Percentiles rank a stretch among this genome's conserved stretches.
These are phyloP conservation scores for Suillus lakei DNA, from an alignment of 768 basidiomycete genomes.

Conservation along the genomic window DNA sequence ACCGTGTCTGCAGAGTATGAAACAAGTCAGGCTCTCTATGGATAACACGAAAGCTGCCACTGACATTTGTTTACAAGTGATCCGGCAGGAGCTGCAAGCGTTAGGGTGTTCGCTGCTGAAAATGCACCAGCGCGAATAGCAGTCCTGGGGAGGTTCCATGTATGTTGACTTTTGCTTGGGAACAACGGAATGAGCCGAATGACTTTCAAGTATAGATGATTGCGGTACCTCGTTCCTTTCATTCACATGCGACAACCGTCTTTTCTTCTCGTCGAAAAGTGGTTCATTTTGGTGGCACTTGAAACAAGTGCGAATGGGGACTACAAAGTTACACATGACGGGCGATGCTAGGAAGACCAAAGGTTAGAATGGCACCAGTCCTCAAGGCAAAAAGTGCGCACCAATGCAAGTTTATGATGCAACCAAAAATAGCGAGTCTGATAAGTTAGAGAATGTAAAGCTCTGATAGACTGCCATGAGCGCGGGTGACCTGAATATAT, in stretches of 20 bases:
- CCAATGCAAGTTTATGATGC: neutral
- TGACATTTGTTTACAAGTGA: conserved; percentile 34
- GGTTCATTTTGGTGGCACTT: conserved; percentile 30
- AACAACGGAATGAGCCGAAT: neutral
- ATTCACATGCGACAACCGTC: conserved; percentile 21
- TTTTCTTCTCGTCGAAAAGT: conserved; percentile 25
- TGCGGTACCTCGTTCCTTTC: conserved; percentile 22
- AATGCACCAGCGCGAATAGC: conserved; percentile 34
- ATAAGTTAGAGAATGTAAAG: neutral
- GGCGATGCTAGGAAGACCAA: conserved; percentile 2
- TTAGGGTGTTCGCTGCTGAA: conserved; percentile 33
- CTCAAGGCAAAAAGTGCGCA: neutral
- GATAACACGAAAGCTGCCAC: neutral
- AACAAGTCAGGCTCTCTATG: neutral
- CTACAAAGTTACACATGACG: conserved; percentile 36
- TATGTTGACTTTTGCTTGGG: conserved; percentile 20
- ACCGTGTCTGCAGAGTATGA: conserved; percentile 24
- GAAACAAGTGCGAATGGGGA: conserved; percentile 35
- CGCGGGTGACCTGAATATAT: neutral
- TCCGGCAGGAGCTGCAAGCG: conserved; percentile 29
- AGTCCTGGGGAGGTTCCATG: conserved; percentile 36
- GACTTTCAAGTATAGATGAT: neutral
- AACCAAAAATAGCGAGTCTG: neutral
- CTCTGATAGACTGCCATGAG: neutral
- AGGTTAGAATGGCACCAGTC: neutral